phyloP scores from a whole-genome alignment of 1,139 yeast genomes.

The Sugiyamaella grinbergsii region DNA sequence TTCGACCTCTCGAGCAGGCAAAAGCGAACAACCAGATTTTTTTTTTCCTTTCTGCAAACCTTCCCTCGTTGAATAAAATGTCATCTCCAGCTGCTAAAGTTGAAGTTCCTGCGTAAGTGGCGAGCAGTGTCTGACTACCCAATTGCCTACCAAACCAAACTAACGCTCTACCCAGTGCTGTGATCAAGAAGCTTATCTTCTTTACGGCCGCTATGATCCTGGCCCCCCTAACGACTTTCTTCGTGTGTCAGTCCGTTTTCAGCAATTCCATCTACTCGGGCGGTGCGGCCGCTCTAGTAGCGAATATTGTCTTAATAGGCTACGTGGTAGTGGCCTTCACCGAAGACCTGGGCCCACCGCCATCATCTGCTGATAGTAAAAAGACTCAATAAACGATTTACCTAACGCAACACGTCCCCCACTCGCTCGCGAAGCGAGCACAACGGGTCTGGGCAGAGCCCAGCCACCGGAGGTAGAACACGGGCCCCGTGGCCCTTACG shows the following conservation, averaged over 20 bases:
- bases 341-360: constrained; percentile 59
- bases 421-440: constrained; percentile 2
- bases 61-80: neutral
- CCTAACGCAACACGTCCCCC: neutral
- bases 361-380: constrained; percentile 43
- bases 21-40: neutral
- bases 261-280: constrained; percentile 76
- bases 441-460: constrained; percentile 15
- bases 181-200: constrained; percentile 70
- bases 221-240: constrained; percentile 75
- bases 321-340: constrained; percentile 84
- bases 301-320: constrained; percentile 83
- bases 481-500: neutral
- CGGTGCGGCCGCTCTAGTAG: constrained; percentile 84
- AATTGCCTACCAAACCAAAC: neutral
- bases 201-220: constrained; percentile 89
- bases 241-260: constrained; percentile 52
- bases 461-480: constrained; percentile 8
- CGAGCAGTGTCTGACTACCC: neutral
- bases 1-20: neutral
- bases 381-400: constrained; percentile 37
- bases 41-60: neutral
- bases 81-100: constrained; percentile 8
- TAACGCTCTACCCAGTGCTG: constrained; percentile 48
- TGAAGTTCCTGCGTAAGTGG: constrained; percentile 18